These are phyloP conservation scores for Debaryomycetaceae sp. DNA, from an alignment of 1,139 yeast genomes.

Conservation along the genomic window DNA sequence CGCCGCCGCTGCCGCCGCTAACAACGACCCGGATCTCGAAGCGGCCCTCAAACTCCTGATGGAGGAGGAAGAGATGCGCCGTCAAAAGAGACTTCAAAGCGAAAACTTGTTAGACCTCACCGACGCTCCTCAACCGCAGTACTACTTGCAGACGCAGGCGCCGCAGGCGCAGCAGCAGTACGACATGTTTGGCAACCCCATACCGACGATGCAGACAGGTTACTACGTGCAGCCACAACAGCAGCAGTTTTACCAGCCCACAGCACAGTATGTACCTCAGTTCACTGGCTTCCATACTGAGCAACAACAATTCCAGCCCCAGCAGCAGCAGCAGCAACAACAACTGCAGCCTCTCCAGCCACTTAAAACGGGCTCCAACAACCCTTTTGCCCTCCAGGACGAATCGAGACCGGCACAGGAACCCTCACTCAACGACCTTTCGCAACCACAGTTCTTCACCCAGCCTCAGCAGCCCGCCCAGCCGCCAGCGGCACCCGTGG, in stretches of 20 bases:
- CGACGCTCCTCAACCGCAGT: slow-evolving; percentile 28
- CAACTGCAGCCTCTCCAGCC: slow-evolving; percentile 47
- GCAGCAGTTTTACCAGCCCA: slow-evolving; percentile 31
- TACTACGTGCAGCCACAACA: slow-evolving; percentile 27
- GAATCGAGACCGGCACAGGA: slow-evolving; percentile 20
- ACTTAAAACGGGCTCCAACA: slow-evolving; percentile 77
- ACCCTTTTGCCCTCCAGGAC: slow-evolving; percentile 71
- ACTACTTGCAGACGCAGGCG: slow-evolving; percentile 29
- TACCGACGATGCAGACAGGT: slow-evolving; percentile 55
- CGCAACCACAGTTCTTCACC: slow-evolving; percentile 19
- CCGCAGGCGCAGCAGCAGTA: slow-evolving; percentile 34
- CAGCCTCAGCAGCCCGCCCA: slow-evolving; percentile 25
- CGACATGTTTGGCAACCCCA: slow-evolving; percentile 81
- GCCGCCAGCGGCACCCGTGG: slow-evolving; percentile 13
- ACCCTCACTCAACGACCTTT: slow-evolving; percentile 9
- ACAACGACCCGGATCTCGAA: slow-evolving; percentile 66
- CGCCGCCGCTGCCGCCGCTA: slow-evolving; percentile 34
- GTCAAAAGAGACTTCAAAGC: slow-evolving; percentile 42
- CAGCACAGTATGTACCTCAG: slow-evolving; percentile 18
- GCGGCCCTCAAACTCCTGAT: slow-evolving; percentile 79
- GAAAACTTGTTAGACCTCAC: slow-evolving; percentile 53
- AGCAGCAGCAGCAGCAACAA: slow-evolving; percentile 35
- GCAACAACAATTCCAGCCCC: slow-evolving; percentile 12
- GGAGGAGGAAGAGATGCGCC: slow-evolving; percentile 84
- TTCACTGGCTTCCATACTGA: slow-evolving; percentile 29